phyloP scores from a whole-genome alignment of 78 protist species.

The Protostelium mycophagum region DNA sequence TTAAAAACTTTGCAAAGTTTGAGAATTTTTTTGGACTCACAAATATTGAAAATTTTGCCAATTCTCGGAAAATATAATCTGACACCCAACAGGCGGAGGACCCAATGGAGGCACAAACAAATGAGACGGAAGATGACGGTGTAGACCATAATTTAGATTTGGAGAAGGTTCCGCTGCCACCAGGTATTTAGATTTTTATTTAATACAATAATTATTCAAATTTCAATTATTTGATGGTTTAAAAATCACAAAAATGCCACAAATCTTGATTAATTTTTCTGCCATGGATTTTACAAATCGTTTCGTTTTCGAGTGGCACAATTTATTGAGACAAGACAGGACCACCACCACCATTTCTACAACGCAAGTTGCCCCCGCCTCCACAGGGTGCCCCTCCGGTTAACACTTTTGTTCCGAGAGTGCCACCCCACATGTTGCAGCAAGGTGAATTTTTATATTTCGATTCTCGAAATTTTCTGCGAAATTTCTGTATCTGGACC shows the following conservation, averaged over 20 bases:
- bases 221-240: no score
- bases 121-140: not conserved
- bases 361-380: not conserved
- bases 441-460: not conserved
- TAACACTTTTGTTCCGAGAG: not conserved
- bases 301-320: no score
- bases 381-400: not conserved
- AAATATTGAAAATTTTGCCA: no score
- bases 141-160: not conserved
- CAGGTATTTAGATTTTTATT: no score
- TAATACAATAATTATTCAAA: no score
- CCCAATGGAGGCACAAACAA: not conserved
- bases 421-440: no score
- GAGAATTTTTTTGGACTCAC: no score
- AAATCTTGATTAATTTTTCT: no score
- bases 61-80: no score
- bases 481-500: not conserved
- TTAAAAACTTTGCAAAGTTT: no score
- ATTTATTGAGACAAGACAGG: not conserved
- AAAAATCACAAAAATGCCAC: no score
- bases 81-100: not conserved
- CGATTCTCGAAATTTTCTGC: not conserved
- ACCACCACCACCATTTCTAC: not conserved
- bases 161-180: not conserved
- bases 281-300: no score